Conservation (phyloP, 805 yeast genomes). For the Barnettozyma californica region DNA sequence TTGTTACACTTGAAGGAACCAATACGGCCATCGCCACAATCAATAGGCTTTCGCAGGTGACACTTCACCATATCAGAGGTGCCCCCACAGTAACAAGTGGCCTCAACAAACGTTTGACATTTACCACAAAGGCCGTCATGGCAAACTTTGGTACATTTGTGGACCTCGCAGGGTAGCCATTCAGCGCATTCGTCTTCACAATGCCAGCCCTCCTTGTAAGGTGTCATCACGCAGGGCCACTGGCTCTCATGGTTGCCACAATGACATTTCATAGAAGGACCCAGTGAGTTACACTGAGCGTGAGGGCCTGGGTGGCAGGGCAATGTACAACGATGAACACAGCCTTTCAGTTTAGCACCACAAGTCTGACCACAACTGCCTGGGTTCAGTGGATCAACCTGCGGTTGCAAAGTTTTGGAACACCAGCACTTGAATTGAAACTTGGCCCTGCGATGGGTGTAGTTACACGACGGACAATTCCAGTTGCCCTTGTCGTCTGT, state of each 20-base stretch:
- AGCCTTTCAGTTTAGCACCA: slow-evolving; percentile 43
- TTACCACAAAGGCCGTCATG: slow-evolving; percentile 82
- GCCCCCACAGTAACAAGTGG: slow-evolving; percentile 74
- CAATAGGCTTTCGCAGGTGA: slow-evolving; percentile 35
- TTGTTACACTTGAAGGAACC: slow-evolving; percentile 48
- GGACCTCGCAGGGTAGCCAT: slow-evolving; percentile 64
- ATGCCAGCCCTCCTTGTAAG: slow-evolving; percentile 60
- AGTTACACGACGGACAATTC: slow-evolving; percentile 85
- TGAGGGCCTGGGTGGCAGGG: slow-evolving; percentile 91
- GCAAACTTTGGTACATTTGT: slow-evolving; percentile 57
- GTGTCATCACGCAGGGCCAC: slow-evolving; percentile 68
- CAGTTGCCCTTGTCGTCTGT: slow-evolving; percentile 57
- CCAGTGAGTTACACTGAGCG: slow-evolving; percentile 71
- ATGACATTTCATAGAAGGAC: slow-evolving; percentile 61
- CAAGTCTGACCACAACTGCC: slow-evolving; percentile 91
- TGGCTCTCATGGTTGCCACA: slow-evolving; percentile 70
- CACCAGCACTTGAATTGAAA: slow-evolving; percentile 80
- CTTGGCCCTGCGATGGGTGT: slow-evolving; percentile 42
- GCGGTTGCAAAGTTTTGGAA: slow-evolving; percentile 69
- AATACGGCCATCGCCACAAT: slow-evolving; percentile 36
- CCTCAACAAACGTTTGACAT: slow-evolving; percentile 46
- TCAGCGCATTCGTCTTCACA: slow-evolving; percentile 62
- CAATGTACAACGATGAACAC: slow-evolving; percentile 71
- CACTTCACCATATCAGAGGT: slow-evolving; percentile 40
- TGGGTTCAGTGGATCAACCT: slow-evolving; percentile 52